Percentiles rank a stretch among this genome's conserved stretches.
Evolutionary conservation across 2,329 filamentous ascomycete genomes (phyloP).

Genomic region (Fusarium anthophilum): DNA sequence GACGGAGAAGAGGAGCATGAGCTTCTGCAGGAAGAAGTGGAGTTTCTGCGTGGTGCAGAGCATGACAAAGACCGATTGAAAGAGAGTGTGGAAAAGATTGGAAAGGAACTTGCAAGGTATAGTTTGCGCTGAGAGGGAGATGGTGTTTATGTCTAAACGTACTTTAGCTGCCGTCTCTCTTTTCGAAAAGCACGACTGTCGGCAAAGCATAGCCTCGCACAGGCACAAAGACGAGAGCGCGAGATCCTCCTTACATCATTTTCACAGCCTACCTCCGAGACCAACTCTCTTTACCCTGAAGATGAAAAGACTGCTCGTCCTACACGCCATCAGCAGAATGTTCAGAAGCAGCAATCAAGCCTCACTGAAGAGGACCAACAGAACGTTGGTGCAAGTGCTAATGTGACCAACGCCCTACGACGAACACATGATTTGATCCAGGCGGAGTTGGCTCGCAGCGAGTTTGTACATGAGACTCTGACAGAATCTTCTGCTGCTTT

Average conservation of each 20-base stretch:
- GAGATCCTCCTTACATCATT: conserved; percentile 77
- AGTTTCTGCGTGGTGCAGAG: conserved; percentile 67
- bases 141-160: conserved; percentile 12
- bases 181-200: conserved; percentile 86
- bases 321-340: conserved; percentile 36
- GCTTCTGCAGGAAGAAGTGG: conserved; percentile 78
- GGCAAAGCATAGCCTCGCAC: conserved; percentile 78
- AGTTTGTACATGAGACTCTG: conserved; percentile 90
- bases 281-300: conserved; percentile 44
- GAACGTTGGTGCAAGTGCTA: conserved; percentile 77
- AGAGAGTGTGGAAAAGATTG: conserved; percentile 72
- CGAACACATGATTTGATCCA: conserved; percentile 89
- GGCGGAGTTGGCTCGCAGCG: conserved; percentile 82
- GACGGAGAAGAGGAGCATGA: conserved; percentile 87
- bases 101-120: conserved; percentile 76
- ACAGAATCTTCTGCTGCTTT: conserved; percentile 85
- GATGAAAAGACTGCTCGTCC: conserved; percentile 39
- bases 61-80: conserved; percentile 72
- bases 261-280: conserved; percentile 53
- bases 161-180: conserved; percentile 63
- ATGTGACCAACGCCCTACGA: conserved; percentile 85
- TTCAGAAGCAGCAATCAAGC: conserved; percentile 48
- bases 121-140: background rate
- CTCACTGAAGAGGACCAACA: conserved; percentile 75
- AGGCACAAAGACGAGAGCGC: conserved; percentile 79